These are phyloP conservation scores for Ophiostoma ulmi DNA, from an alignment of 2,329 filamentous ascomycete genomes.

Conservation along the genomic window DNA sequence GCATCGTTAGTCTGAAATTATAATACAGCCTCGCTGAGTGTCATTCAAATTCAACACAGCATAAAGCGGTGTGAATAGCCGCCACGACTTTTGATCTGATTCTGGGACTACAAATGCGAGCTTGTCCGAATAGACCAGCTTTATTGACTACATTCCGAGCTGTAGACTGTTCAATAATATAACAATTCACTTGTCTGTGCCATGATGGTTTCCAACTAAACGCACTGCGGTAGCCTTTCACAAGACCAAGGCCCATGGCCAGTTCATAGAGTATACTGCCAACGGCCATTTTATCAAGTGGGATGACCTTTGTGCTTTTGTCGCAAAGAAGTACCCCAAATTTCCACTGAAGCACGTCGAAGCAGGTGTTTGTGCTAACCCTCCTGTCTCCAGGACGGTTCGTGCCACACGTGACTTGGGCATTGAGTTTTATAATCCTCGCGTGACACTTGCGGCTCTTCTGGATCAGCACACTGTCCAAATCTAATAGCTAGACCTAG, in stretches of 20 bases:
- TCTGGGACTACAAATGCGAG: not conserved
- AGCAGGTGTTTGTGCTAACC: not conserved
- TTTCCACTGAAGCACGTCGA: not conserved
- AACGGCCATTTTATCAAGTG: not conserved
- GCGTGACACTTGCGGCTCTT: not conserved
- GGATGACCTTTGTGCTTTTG: not conserved
- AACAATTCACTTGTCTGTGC: not conserved
- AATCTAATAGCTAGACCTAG: not conserved
- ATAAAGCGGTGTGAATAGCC: not conserved
- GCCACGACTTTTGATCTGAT: not conserved
- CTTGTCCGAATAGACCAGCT: not conserved
- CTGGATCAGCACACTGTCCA: not conserved
- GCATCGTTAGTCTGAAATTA: too few species aligned
- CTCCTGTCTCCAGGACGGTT: not conserved
- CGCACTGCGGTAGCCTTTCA: not conserved
- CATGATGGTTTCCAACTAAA: not conserved
- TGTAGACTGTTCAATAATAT: not conserved
- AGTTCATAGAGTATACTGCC: not conserved
- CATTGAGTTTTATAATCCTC: not conserved
- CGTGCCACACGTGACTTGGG: not conserved
- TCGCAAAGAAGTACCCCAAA: not conserved
- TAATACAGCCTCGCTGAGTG: too few species aligned
- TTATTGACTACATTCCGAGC: not conserved
- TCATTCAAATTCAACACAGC: not conserved
- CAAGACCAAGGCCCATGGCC: not conserved